Base-by-base conservation (phyloP, 2,329 filamentous ascomycete genomes). In the Domatiomyces catenatus region DNA sequence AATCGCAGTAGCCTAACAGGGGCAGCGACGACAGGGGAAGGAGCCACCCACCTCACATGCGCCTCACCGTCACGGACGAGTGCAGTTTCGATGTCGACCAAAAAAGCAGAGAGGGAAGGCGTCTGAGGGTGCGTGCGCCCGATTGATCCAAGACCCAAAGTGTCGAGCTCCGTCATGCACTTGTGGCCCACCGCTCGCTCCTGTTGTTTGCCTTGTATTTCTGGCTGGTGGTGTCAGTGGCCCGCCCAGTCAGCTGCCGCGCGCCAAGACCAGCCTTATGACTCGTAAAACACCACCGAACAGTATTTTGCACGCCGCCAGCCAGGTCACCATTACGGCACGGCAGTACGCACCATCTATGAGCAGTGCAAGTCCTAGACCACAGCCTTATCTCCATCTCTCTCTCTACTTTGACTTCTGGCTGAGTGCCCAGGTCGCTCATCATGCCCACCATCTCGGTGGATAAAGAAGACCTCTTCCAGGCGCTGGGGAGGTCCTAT, bases 381-480 rank as follows among this genome's bases (percentile, higher is more conserved):
- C 10, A 15, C 32, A 15, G 32, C 8, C 32, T 10, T 15, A 2
- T 15, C 12, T 15, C 12, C 5, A 2, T 15, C 15, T 39, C 32
- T 15, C 10, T 15, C 32, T 39, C 32, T 15, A 15, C 15, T 12
- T 15, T 39, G 32, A 39, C 15, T 39, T 39, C 32, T 12, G 10
- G 8, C 32, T 39, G 32, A 15, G 32, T 24, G 22, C 32, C 28
- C 28, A 32, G 2, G 8, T 39, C 52, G 62, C 59, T 65, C 69
- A 79, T 67, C 54, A 95, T 95, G 92, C 92, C 92, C 71, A 98
- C 92, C 66, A 95, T 98, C 62, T 77, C 83, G 61, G 89, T 96
- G 62, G 86, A 96, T 75, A 98, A 96, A 75, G 89, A 88, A 63
- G 86, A 83, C 65, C 86, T 98, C 66, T 96, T 85, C 76, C 82